Percentiles rank a stretch among this genome's conserved stretches.
These are phyloP conservation scores for Solanum chacoense DNA, from an alignment of 305 asterid genomes.

Conservation along the genomic window DNA sequence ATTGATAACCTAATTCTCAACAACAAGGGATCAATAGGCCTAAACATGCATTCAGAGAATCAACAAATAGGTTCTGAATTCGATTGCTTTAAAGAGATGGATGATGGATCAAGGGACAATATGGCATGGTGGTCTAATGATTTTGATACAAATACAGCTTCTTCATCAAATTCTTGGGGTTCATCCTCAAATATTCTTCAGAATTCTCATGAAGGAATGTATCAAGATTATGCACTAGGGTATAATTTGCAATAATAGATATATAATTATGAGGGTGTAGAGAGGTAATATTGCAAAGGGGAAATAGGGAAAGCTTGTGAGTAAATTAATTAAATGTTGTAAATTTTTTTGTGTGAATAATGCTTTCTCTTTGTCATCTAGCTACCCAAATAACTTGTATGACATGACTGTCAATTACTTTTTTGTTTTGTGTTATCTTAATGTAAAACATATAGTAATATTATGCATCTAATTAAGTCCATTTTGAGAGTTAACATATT, in stretches of 20 bases:
- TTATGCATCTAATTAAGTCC: not conserved
- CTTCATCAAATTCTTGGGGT: conserved; percentile 31
- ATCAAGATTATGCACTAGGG: conserved; percentile 27
- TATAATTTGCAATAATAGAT: conserved; percentile 19
- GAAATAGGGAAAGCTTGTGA: not conserved
- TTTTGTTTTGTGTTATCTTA: not conserved
- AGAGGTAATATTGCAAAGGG: conserved; percentile 12
- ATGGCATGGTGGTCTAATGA: conserved; percentile 50
- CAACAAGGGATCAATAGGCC: conserved; percentile 4
- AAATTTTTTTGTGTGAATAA: conserved; percentile 35
- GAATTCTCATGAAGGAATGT: conserved; percentile 18
- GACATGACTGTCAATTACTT: not conserved
- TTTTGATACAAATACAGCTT: conserved; percentile 27
- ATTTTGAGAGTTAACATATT: not conserved
- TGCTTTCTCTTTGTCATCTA: conserved; percentile 12
- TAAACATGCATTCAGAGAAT: conserved; percentile 1
- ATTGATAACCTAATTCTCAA: conserved; percentile 27
- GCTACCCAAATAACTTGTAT: not conserved
- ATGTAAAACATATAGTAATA: not conserved
- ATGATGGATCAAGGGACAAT: conserved; percentile 20
- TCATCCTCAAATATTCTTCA: conserved; percentile 25
- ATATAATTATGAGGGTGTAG: not conserved
- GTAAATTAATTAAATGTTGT: conserved; percentile 14
- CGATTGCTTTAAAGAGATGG: conserved; percentile 29
- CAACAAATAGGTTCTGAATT: conserved; percentile 10